Evolutionary conservation across 1,284 basidiomycete genomes (phyloP), one percentile per base, ranked within the genome.

Genomic region (Cerioporus squamosus): DNA sequence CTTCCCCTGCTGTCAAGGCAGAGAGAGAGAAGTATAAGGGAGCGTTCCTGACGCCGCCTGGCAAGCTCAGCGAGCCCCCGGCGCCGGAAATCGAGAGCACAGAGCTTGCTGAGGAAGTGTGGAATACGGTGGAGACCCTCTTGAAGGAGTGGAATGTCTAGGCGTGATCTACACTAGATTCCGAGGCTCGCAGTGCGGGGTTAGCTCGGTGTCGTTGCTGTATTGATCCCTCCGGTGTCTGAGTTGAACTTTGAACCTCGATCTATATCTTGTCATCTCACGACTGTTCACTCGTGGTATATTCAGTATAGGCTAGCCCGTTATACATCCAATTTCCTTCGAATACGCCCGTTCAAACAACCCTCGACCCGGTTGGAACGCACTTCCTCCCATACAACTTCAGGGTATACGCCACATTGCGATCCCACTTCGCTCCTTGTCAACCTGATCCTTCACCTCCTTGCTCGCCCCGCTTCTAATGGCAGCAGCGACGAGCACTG

Each of bases 351-450:
- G 33, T 26, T 36, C 33, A 36, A 36, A 14, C 3, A 36, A 10
- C 14, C 33, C 12, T 15, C 8, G 33, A 12, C 3, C 9, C 14
- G 33, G 6, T 36, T 10, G 3, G 14, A 36, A 4, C 26, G 26
- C 33, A 12, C 8, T 36, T 14, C 33, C 33, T 14, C 10, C 6
- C 6, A 36, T 12, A 10, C 33, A 29, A 29, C 26, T 9, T 63
- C 47, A 86, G 14, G 81, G 82, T 53, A 88, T 86, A 45, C 85
- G 72, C 81, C 85, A 86, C 78, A 88, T 84, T 4, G 81, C 84
- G 59, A 86, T 81, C 0, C 83, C 84, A 56, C 79, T 77, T 40
- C 85, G 72, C 51, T 83, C 83, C 54, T 79, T 73, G 61, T 87
- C 84, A 2, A 87, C 68, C 60, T 84, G 81, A 56, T 84, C 78